Evolutionary conservation across 345 rosid genomes (phyloP).

Genomic region (Orychophragmus violaceus): DNA sequence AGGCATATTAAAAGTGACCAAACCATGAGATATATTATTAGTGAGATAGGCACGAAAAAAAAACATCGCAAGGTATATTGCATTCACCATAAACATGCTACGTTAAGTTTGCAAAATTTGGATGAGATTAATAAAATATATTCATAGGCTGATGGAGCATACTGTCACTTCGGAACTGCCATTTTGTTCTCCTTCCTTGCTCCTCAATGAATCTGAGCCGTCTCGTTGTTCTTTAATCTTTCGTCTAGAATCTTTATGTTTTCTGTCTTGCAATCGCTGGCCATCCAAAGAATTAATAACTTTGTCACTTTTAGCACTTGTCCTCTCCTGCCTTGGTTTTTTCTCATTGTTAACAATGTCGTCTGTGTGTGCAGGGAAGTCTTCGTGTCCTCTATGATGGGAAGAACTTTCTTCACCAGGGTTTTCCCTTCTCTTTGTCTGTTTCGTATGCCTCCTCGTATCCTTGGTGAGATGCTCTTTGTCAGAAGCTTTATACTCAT

Average conservation of each 20-base stretch:
- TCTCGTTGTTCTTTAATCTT: constrained; percentile 70
- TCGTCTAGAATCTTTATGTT: constrained; percentile 57
- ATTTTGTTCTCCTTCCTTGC: constrained; percentile 63
- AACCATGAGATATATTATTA: constrained; percentile 3
- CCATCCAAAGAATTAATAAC: constrained; percentile 47
- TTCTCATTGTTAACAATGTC: constrained; percentile 48
- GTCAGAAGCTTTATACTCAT: constrained; percentile 56
- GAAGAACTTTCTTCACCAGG: constrained; percentile 55
- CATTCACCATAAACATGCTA: constrained; percentile 30
- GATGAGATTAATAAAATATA: not conserved
- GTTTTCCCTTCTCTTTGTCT: constrained; percentile 60
- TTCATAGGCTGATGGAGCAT: constrained; percentile 37
- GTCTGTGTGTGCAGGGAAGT: constrained; percentile 49
- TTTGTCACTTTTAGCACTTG: constrained; percentile 50
- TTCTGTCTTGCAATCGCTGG: constrained; percentile 57
- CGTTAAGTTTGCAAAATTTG: constrained; percentile 19
- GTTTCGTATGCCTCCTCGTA: constrained; percentile 53
- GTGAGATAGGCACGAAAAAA: constrained; percentile 12
- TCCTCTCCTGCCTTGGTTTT: constrained; percentile 66
- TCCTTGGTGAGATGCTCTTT: constrained; percentile 67
- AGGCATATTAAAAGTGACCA: constrained; percentile 9
- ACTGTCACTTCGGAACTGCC: constrained; percentile 62
- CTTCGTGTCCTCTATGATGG: constrained; percentile 58
- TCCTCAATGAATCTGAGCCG: constrained; percentile 45
- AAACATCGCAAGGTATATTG: constrained; percentile 2